Evolutionary conservation across 2,329 filamentous ascomycete species (phyloP).

Genomic region (Diaporthe caulivora): DNA sequence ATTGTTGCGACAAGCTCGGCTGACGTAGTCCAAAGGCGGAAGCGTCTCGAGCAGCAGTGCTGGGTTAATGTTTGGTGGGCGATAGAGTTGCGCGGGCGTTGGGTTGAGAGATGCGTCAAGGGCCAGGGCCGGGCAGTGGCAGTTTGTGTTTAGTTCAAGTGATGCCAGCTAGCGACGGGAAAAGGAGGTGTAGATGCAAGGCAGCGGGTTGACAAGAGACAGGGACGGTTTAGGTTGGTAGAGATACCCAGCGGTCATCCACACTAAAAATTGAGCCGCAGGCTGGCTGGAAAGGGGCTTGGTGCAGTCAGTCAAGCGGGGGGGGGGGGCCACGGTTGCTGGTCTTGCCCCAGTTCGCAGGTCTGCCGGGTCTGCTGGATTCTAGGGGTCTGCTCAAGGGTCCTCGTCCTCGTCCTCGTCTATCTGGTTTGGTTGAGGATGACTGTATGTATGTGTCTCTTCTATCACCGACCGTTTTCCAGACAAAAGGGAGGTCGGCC

Average conservation of each 20-base stretch:
- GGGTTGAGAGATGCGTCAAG: conserved; percentile 18
- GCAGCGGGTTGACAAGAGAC: conserved; percentile 35
- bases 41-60: conserved; percentile 40
- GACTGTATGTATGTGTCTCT: conserved; percentile 8
- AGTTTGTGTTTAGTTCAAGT: conserved; percentile 33
- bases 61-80: conserved; percentile 38
- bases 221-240: conserved; percentile 35
- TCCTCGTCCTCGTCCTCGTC: not conserved
- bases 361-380: conserved; percentile 5
- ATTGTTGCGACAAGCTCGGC: conserved; percentile 68
- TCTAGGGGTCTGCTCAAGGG: conserved; percentile 11
- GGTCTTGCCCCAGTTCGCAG: not conserved
- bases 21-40: conserved; percentile 41
- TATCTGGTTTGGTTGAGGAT: not conserved
- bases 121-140: conserved; percentile 23
- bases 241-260: conserved; percentile 34
- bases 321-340: conserved; percentile 25
- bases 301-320: conserved; percentile 32
- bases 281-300: conserved; percentile 34
- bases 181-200: conserved; percentile 40
- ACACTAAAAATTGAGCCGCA: conserved; percentile 38
- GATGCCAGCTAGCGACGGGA: conserved; percentile 38
- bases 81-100: conserved; percentile 44
- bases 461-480: conserved; percentile 12
- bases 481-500: conserved; percentile 12